Conservation (phyloP, 139 green algal species). For the Penium margaritaceum region DNA sequence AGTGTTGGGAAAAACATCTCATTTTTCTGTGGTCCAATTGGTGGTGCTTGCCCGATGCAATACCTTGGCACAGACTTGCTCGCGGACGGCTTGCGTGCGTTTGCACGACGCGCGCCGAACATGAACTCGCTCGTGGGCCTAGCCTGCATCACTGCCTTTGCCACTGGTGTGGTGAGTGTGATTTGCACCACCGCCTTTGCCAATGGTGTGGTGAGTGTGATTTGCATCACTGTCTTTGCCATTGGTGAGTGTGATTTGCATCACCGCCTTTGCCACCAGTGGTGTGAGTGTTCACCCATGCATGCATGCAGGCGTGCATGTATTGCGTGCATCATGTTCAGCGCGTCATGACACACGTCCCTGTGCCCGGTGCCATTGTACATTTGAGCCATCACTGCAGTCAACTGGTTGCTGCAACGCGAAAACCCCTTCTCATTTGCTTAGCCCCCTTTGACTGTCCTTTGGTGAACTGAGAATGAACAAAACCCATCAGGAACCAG, state of each 20-base stretch:
- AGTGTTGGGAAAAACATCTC: no score
- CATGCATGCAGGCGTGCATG: not conserved
- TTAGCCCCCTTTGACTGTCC: no score
- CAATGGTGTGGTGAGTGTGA: not conserved
- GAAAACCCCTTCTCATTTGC: not conserved
- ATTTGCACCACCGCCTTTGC: not conserved
- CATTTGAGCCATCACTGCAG: not conserved
- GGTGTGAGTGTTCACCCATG: not conserved
- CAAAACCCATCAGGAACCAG: no score
- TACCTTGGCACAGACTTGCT: not conserved
- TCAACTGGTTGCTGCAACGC: not conserved
- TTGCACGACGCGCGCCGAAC: not conserved
- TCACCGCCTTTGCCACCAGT: no score
- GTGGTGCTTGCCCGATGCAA: no score
- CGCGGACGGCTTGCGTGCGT: not conserved
- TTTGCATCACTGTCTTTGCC: not conserved
- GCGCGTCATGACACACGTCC: not conserved
- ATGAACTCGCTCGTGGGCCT: constrained; percentile 52
- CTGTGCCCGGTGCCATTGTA: not conserved
- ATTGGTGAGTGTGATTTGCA: no score
- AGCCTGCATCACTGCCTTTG: constrained; percentile 65
- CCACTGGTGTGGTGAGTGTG: constrained; percentile 27
- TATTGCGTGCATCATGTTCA: not conserved
- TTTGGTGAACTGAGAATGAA: no score
- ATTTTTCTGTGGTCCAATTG: no score